Percentiles rank a stretch among this genome's conserved stretches.
phyloP scores from a whole-genome alignment of 2,329 filamentous ascomycete genomes.

The Endocalyx cinctus region DNA sequence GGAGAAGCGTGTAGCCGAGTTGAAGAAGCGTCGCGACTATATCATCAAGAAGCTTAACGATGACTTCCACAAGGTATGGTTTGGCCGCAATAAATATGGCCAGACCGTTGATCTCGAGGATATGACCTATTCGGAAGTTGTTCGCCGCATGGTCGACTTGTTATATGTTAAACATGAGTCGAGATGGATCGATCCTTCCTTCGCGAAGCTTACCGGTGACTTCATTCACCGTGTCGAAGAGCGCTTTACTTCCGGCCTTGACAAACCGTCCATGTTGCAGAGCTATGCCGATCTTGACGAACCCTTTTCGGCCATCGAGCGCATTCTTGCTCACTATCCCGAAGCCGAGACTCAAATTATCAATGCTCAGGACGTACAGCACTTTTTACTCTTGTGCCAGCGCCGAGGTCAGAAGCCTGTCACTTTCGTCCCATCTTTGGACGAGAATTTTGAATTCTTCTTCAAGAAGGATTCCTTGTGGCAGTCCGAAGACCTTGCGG shows the following conservation, averaged over 20 bases:
- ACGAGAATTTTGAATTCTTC: conserved; percentile 97
- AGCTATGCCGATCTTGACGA: conserved; percentile 83
- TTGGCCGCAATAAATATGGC: conserved; percentile 77
- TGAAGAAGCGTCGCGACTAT: conserved; percentile 83
- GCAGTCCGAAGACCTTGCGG: conserved; percentile 97
- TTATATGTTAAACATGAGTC: conserved; percentile 89
- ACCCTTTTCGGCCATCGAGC: conserved; percentile 73
- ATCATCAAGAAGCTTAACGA: conserved; percentile 96
- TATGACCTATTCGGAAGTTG: conserved; percentile 90
- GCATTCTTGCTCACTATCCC: conserved; percentile 76
- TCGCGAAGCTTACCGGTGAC: conserved; percentile 79
- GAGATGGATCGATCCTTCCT: conserved; percentile 86
- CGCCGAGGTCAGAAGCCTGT: conserved; percentile 92
- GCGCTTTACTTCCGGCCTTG: conserved; percentile 73
- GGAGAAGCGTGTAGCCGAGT: conserved; percentile 81
- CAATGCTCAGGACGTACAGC: conserved; percentile 96
- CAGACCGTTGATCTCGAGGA: conserved; percentile 85
- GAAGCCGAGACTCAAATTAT: conserved; percentile 88
- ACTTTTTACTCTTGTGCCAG: conserved; percentile 91
- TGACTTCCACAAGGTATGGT: conserved; percentile 97
- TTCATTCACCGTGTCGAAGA: conserved; percentile 97
- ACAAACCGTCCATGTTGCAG: conserved; percentile 78
- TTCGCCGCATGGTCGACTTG: conserved; percentile 81
- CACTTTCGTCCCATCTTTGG: conserved; percentile 90
- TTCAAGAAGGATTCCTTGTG: conserved; percentile 99